These are phyloP conservation scores for Sphagnum tenellum DNA, from an alignment of 225 moss, liverwort and hornwort species.

Conservation along the genomic window DNA sequence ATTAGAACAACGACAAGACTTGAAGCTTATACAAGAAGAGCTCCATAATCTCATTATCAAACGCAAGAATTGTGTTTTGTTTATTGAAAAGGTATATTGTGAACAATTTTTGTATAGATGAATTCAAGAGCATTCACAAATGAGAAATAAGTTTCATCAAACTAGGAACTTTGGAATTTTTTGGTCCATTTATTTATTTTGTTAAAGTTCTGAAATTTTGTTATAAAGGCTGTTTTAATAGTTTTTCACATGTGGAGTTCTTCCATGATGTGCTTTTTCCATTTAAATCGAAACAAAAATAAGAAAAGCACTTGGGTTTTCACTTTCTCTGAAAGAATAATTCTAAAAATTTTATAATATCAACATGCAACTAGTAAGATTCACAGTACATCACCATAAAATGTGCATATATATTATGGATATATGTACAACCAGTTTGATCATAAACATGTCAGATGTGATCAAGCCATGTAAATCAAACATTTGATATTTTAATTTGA, in stretches of 20 bases:
- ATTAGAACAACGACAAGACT: slow-evolving; percentile 42
- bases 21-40: slow-evolving; percentile 68
- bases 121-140: not conserved
- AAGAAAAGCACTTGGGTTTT: too few species aligned
- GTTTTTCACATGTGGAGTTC: not conserved
- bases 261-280: not conserved
- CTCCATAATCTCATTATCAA: slow-evolving; percentile 69
- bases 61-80: slow-evolving; percentile 49
- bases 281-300: not conserved
- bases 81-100: slow-evolving; percentile 61
- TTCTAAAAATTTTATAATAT: too few species aligned
- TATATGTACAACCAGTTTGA: not conserved
- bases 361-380: too few species aligned
- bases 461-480: not conserved
- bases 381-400: too few species aligned
- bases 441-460: not conserved
- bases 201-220: too few species aligned
- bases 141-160: not conserved
- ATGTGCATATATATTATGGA: not conserved
- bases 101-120: not conserved
- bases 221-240: not conserved
- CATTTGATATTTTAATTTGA: not conserved
- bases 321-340: too few species aligned
- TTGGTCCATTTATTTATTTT: not conserved
- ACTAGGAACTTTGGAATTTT: not conserved